phyloP scores from a whole-genome alignment of 164 flowering plant species.

The Cinnamomum chago region DNA sequence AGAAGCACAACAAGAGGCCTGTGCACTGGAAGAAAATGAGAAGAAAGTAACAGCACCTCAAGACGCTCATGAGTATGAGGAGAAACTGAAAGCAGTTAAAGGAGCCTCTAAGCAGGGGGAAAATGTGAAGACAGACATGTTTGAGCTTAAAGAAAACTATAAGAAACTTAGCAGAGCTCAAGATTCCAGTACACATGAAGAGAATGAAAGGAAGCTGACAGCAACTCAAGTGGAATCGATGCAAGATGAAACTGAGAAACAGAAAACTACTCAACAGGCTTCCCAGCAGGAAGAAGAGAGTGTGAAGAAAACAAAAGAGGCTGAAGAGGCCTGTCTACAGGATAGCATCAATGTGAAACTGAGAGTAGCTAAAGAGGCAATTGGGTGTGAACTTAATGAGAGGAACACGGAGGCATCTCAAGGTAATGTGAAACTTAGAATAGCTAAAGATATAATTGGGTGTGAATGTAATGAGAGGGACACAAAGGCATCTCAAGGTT shows the following conservation, averaged over 20 bases:
- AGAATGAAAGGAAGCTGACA: constrained; percentile 9
- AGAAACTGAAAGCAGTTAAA: constrained; percentile 4
- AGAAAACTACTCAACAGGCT: constrained; percentile 5
- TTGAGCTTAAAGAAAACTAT: constrained; percentile 8
- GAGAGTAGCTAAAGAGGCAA: background rate
- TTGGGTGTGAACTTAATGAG: constrained; percentile 5
- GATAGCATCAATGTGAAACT: constrained; percentile 11
- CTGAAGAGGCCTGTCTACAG: constrained; percentile 6
- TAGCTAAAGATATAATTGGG: background rate
- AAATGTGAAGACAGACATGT: constrained; percentile 4
- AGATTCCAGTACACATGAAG: constrained; percentile 5
- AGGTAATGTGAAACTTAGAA: constrained; percentile 5
- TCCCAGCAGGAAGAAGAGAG: constrained; percentile 11
- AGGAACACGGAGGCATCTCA: background rate
- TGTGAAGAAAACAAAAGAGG: background rate
- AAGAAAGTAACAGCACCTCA: constrained; percentile 2
- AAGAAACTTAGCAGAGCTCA: constrained; percentile 7
- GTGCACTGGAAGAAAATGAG: constrained; percentile 10
- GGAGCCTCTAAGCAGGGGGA: constrained; percentile 12
- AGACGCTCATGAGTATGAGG: constrained; percentile 11
- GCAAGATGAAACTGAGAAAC: constrained; percentile 4
- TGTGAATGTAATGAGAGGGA: constrained; percentile 8
- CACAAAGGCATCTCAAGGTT: constrained; percentile 7
- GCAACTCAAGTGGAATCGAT: constrained; percentile 10
- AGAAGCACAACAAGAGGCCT: constrained; percentile 6